Evolutionary conservation across 2,329 filamentous ascomycete species (phyloP), one percentile per base, ranked within the genome.

Genomic region (Trichophyton simii): DNA sequence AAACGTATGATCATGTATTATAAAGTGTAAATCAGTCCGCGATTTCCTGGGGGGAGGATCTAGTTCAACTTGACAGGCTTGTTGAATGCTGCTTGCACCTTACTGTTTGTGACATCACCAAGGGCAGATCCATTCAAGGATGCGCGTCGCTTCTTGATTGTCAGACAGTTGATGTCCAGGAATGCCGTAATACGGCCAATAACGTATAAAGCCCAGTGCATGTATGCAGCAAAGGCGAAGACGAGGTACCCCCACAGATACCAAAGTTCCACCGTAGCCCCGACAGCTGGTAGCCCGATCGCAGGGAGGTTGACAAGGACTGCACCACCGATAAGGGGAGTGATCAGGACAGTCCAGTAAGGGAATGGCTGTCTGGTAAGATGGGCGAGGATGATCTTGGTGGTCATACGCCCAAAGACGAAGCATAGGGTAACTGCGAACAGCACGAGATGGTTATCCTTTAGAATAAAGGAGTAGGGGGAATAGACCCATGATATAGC

Each of bases 301-400:
- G 83, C 81, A 3, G 92, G 92, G 61, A 96, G 77, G 75, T 97
- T 96, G 22, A 83, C 87, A 46, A 97, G 77, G 1, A 92, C 69
- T 5, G 91, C 91, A 60, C 94, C 94, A 58, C 88, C 88, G 57
- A 96, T 82, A 44, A 99, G 84, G 6, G 94, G 94, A 38, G 83
- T 84, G 42, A 97, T 81, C 82, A 97, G 88, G 57, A 94, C 82
- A 9, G 94, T 97, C 91, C 91, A 97, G 81, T 89, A 95, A 1
- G 94, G 94, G 76, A 97, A 99, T 2, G 92, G 89, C 73, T 97
- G 94, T 65, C 85, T 85, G 1, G 94, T 94, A 59, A 99, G 80
- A 74, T 99, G 94, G 2, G 94, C 92, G 18, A 99, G 85, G 71
- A 99, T 99, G 75, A 97, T 97, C 79, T 97, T 99, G 44, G 94